phyloP scores from a whole-genome alignment of 1,139 yeast genomes.

The Geotrichum europaeum region DNA sequence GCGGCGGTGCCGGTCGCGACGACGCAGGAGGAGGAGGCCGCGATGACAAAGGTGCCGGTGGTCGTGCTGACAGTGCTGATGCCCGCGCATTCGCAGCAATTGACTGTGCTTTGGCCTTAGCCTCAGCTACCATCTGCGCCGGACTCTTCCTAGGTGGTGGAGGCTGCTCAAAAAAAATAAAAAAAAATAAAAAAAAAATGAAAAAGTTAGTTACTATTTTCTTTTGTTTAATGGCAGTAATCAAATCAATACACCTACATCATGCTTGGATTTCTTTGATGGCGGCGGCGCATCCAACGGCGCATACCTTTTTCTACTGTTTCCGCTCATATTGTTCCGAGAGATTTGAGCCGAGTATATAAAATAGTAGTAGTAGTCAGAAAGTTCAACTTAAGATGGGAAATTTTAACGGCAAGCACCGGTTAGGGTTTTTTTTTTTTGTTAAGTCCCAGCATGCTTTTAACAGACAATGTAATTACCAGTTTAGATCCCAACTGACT shows the following conservation, averaged over 20 bases:
- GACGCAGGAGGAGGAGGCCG: background rate
- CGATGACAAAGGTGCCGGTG: background rate
- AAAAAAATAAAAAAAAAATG: too few relatives aligned
- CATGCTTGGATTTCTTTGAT: constrained; percentile 3
- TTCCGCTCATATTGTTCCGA: constrained; percentile 7
- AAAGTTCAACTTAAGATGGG: background rate
- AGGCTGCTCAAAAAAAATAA: background rate
- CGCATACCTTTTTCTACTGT: constrained; percentile 7
- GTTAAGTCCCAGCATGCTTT: background rate
- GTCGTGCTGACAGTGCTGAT: background rate
- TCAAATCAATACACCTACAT: background rate
- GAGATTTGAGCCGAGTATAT: background rate
- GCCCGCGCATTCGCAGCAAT: constrained; percentile 12
- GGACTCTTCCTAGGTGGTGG: constrained; percentile 1
- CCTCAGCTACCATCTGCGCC: constrained; percentile 11
- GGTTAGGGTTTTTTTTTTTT: background rate
- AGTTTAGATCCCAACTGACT: background rate
- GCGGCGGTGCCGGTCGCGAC: background rate
- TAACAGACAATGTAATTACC: background rate
- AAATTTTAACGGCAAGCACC: background rate
- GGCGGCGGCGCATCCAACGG: constrained; percentile 13
- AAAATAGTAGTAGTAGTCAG: background rate
- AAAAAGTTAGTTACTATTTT: background rate
- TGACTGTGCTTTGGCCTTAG: constrained; percentile 14
- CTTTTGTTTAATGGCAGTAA: background rate